Base-by-base conservation (phyloP, 768 basidiomycete genomes). In the Tricholoma furcatifolium region DNA sequence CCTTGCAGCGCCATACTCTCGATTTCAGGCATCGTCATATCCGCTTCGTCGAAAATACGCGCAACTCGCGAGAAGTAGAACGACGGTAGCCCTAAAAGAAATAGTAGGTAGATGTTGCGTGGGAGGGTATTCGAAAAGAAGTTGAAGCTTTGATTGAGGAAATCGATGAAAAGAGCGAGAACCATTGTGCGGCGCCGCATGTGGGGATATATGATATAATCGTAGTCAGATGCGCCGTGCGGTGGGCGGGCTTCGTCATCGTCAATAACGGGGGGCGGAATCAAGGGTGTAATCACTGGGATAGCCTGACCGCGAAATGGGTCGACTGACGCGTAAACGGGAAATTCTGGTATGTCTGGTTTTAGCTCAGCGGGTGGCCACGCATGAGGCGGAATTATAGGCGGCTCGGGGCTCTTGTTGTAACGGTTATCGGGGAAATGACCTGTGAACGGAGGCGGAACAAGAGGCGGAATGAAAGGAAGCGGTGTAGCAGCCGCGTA, bases 1-100 rank as follows among this genome's bases (percentile, higher is more conserved):
- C 65, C 62, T 7, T 80, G 80, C 1, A 76, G 75, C 54, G 50
- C 48, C 79, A 83, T 81, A 24, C 73, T 58, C 44, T 80, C 67
- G 9, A 91, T 78, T 60, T 91, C 89, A 5, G 82, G 83, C 57
- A 77, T 77, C 61, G 85, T 87, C 43, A 91, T 75, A 44, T 89
- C 83, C 2, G 88, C 87, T 48, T 88, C 86, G 56, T 85, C 80
- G 56, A 89, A 90, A 32, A 90, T 79, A 45, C 80, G 76, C 3
- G 85, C 81, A n/a, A 91, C 88, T 1, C 88, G 82, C 1, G 84
- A 81, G 66, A 89, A 91, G 61, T 91, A 91, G 54, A 90, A 69
- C 0, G 84, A 78, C 2, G 89, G 89, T 8, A 92, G 74, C 10
- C 81, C 76, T 11, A 91, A 72, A 3, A 90, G 78, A 24, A 21